Evolutionary conservation across 257 asterid species (phyloP).

Genomic region (Eucommia ulmoides): DNA sequence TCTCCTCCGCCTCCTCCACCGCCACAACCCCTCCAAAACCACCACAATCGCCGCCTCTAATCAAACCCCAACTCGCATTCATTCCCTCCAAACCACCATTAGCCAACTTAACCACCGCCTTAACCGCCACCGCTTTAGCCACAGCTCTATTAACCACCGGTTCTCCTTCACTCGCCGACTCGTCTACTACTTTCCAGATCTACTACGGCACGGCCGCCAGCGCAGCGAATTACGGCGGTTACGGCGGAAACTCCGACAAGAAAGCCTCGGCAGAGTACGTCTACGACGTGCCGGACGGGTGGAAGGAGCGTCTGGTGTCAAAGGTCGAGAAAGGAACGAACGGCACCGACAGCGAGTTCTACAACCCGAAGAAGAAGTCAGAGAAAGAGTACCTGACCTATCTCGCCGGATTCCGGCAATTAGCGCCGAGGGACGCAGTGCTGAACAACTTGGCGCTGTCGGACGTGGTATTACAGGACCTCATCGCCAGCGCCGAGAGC

Average conservation of each 20-base stretch:
- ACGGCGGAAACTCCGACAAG: conserved; percentile 85
- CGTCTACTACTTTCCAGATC: conserved; percentile 28
- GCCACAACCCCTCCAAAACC: conserved; percentile 34
- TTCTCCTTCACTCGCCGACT: conserved; percentile 40
- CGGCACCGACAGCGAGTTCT: conserved; percentile 90
- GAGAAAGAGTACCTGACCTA: conserved; percentile 79
- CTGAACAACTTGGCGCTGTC: conserved; percentile 76
- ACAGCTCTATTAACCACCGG: conserved; percentile 43
- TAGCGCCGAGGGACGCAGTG: conserved; percentile 63
- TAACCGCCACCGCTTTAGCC: conserved; percentile 73
- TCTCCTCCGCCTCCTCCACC: conserved; percentile 27
- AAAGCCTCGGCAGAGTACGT: conserved; percentile 85
- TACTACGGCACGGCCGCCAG: conserved; percentile 98
- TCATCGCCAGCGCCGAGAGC: conserved; percentile 62
- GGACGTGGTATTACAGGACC: conserved; percentile 74
- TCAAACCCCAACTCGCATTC: conserved; percentile 26
- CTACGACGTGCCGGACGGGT: conserved; percentile 85
- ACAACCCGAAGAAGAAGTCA: conserved; percentile 71
- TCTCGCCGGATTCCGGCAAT: conserved; percentile 57
- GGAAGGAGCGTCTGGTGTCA: conserved; percentile 76
- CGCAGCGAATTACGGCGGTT: conserved; percentile 90
- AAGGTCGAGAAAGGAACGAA: conserved; percentile 84
- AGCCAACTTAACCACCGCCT: conserved; percentile 29
- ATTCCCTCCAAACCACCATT: conserved; percentile 29
- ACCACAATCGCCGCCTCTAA: conserved; percentile 19